Base-by-base conservation (phyloP, 2,329 filamentous ascomycete species). In the Penicillium oxalicum region DNA sequence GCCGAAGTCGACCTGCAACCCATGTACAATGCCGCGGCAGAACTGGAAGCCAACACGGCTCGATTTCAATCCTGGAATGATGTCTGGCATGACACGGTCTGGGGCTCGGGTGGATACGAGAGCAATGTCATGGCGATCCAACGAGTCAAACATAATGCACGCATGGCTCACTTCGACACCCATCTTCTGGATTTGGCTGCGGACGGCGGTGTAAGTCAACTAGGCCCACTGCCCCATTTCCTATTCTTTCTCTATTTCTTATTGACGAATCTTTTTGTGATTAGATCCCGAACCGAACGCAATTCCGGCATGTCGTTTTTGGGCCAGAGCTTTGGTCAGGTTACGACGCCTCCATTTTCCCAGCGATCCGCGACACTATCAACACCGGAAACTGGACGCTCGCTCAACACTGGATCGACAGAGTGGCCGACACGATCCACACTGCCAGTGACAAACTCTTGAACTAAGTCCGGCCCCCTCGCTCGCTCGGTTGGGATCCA, bases 271-370 rank as follows among this genome's bases (percentile, higher is more conserved):
- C 18, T 29, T 2, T 25, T 36, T 18, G 24, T 13, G 24, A 33
- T 44, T 48, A 90, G 86, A 79, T 95, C 4, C 87, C 88, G 35
- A 88, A 88, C 59, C 84, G 91, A 55, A 87, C 87, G 4, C 93
- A 97, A 70, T 98, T 90, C 77, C 95, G 94, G 69, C 93, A 96
- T 69, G 79, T 94, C 62, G 73, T 98, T 48, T 95, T 91, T 65
- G 91, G 87, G 1, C 93, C 93, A 0, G 81, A 88, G 61, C 74
- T 81, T 2, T 91, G 88, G 85, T 84, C 83, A 32, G 81, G 79
- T 34, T 80, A 84, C 56, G 79, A 86, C 29, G 79, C 80, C 48
- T 79, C 80, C 0, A 81, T 81, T 53, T 94, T 94, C 71, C 91
- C 91, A 0, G 85, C 84, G n/a, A 86, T 96, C 48, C 79, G 88